These are phyloP conservation scores for Penicillium crustosum DNA, from an alignment of 2,329 filamentous ascomycete species.

Conservation along the genomic window DNA sequence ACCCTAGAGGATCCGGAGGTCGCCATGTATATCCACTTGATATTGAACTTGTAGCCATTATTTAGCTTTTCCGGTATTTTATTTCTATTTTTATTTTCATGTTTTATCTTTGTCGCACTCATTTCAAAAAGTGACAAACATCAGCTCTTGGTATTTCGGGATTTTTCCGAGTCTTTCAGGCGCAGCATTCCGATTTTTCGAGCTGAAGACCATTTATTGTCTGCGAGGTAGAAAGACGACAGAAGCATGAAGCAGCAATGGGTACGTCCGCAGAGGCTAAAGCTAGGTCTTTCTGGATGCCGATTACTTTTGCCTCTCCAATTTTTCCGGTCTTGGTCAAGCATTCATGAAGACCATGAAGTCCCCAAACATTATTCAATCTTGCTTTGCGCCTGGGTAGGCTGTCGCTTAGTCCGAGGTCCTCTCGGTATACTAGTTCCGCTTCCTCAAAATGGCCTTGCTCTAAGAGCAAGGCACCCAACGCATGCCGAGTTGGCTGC, in stretches of 20 bases:
- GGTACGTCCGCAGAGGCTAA: background rate
- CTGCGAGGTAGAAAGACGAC: background rate
- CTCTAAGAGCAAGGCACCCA: background rate
- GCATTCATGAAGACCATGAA: slow-evolving; percentile 6
- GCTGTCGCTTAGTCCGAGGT: background rate
- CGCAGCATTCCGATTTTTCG: background rate
- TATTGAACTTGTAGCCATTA: too few species aligned
- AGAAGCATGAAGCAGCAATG: background rate
- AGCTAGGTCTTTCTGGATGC: background rate
- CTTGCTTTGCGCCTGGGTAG: background rate
- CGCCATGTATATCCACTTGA: too few species aligned
- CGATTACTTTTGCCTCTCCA: background rate
- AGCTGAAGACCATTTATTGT: background rate
- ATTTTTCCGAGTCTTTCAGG: background rate
- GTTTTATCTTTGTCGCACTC: too few species aligned
- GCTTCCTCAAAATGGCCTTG: background rate
- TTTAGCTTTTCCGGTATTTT: too few species aligned
- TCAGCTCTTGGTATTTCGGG: too few species aligned
- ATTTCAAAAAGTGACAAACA: too few species aligned
- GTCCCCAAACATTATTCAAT: slow-evolving; percentile 4
- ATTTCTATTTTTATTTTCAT: too few species aligned
- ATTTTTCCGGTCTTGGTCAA: slow-evolving; percentile 9
- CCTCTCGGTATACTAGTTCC: background rate
- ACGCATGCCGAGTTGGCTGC: background rate
- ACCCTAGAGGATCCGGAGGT: too few species aligned